phyloP scores from a whole-genome alignment of 2,329 filamentous ascomycete genomes.

The Trichoderma semiorbis region DNA sequence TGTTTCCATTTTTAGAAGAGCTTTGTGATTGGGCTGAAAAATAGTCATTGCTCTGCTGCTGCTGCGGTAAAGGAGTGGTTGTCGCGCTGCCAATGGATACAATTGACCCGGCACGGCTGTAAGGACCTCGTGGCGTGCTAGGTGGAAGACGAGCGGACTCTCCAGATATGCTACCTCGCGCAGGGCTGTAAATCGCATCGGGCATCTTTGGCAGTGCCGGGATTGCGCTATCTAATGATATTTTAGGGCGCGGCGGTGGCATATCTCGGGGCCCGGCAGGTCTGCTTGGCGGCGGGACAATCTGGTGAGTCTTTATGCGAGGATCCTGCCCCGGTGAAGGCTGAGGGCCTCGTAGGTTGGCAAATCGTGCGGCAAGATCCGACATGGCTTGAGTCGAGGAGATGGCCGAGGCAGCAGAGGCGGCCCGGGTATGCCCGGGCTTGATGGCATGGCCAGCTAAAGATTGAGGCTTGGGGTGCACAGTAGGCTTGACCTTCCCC shows the following conservation, averaged over 20 bases:
- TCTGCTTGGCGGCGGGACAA: constrained; percentile 33
- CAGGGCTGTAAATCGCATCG: constrained; percentile 75
- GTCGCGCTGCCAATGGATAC: constrained; percentile 35
- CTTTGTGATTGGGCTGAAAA: constrained; percentile 28
- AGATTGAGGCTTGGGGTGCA: constrained; percentile 66
- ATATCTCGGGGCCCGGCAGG: constrained; percentile 51
- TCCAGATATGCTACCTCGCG: constrained; percentile 64
- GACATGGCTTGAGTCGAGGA: constrained; percentile 35
- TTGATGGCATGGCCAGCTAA: constrained; percentile 57
- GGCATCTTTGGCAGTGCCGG: constrained; percentile 65
- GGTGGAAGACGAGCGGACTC: constrained; percentile 63
- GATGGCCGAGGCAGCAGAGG: constrained; percentile 28
- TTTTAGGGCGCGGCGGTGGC: constrained; percentile 41
- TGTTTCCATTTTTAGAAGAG: constrained; percentile 23
- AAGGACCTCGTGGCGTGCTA: constrained; percentile 61
- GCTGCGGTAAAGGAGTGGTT: constrained; percentile 27
- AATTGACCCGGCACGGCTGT: constrained; percentile 56
- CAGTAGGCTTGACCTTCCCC: constrained; percentile 41
- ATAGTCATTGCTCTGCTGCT: constrained; percentile 32
- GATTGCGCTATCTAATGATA: constrained; percentile 50
- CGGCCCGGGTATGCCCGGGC: constrained; percentile 30
- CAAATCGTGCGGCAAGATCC: constrained; percentile 56
- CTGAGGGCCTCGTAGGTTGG: constrained; percentile 48
- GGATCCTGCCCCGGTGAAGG: constrained; percentile 47
- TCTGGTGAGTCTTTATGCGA: constrained; percentile 49